Conservation (phyloP, 345 rosid species). For the Melaleuca quinquenervia region DNA sequence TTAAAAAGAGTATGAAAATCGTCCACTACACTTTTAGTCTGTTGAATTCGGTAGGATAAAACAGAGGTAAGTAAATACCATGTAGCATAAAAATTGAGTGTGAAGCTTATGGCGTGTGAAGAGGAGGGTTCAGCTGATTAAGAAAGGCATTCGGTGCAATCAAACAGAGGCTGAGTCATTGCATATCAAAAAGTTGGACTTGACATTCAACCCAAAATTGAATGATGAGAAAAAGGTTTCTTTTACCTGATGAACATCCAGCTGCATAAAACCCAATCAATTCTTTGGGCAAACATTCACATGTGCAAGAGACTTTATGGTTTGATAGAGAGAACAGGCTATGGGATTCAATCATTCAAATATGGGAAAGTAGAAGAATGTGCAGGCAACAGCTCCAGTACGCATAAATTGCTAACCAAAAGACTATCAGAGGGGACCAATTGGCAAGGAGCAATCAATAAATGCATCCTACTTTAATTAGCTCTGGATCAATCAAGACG, state of each 20-base stretch:
- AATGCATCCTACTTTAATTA: neutral
- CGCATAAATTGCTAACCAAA: neutral
- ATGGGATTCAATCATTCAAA: neutral
- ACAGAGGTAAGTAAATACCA: neutral
- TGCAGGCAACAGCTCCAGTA: neutral
- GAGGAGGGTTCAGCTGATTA: neutral
- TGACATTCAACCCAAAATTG: neutral
- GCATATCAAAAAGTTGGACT: neutral
- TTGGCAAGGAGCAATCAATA: neutral
- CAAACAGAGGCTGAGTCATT: neutral
- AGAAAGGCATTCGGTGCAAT: neutral
- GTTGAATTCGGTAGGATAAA: neutral
- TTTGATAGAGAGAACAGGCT: neutral
- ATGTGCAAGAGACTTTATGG: neutral
- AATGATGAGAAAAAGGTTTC: neutral
- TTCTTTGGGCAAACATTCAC: neutral
- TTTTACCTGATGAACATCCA: neutral
- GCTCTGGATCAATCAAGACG: neutral
- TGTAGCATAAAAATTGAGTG: neutral
- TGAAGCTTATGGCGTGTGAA: neutral
- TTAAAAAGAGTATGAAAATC: neutral
- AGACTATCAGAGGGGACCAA: neutral
- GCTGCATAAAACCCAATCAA: neutral
- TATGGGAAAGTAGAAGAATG: neutral
- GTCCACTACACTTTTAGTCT: neutral